Evolutionary conservation across 495 filamentous ascomycete genomes (phyloP).

Genomic region (Clavariopsis aquatica): DNA sequence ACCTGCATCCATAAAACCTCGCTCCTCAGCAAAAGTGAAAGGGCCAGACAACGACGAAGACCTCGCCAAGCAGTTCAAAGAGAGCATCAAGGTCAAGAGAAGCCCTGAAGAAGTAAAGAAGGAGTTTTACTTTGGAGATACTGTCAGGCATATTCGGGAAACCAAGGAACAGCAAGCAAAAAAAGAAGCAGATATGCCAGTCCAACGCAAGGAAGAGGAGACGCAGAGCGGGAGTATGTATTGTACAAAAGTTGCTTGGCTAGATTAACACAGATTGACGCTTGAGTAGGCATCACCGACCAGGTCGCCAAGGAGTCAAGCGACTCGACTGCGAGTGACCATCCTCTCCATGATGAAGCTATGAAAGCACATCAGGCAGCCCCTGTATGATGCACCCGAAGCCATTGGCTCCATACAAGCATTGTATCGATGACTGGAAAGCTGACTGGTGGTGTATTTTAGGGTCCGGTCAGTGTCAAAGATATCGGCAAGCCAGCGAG

Average conservation of each 20-base stretch:
- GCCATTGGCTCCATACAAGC: neutral
- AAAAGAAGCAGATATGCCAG: conserved; percentile 44
- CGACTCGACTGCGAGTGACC: conserved; percentile 38
- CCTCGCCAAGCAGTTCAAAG: neutral
- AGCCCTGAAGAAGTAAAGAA: neutral
- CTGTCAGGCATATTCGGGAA: neutral
- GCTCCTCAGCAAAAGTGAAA: neutral
- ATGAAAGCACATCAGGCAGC: conserved; percentile 39
- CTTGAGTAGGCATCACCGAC: conserved; percentile 40
- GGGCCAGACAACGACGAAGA: conserved; percentile 2
- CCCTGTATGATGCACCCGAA: conserved; percentile 29
- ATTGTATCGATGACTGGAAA: neutral
- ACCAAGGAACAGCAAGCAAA: neutral
- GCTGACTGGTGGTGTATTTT: conserved; percentile 5
- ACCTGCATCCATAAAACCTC: neutral
- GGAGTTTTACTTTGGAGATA: neutral
- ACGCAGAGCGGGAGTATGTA: conserved; percentile 36
- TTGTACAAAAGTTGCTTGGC: neutral
- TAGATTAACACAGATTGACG: neutral
- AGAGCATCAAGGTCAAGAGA: neutral
- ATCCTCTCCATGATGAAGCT: conserved; percentile 34
- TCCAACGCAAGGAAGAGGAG: conserved; percentile 48
- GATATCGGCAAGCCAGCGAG: conserved; percentile 58
- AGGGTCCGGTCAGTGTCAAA: conserved; percentile 44
- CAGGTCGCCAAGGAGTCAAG: conserved; percentile 43